Base-by-base conservation (phyloP, 2,329 filamentous ascomycete genomes). In the Xylaria multiplex region DNA sequence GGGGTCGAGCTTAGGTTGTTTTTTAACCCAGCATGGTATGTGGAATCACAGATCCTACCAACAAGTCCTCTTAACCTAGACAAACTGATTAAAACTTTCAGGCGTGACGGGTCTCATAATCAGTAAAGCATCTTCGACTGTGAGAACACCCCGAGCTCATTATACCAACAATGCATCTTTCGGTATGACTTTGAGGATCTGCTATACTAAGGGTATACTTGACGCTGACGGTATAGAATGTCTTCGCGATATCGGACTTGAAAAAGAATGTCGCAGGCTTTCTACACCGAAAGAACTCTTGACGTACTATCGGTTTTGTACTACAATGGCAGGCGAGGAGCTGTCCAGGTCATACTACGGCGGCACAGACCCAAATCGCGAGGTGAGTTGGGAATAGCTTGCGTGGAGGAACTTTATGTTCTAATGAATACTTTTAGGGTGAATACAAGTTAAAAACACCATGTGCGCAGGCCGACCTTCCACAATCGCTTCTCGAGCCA, bases 51-150 rank as follows among this genome's bases (percentile, higher is more conserved):
- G 27, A 5, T 27, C 5, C 27, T 27, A 27, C 27, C 27, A 27
- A 27, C 27, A 5, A 27, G 27, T 27, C 27, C 2, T 27, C 27
- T 5, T 27, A 27, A 24, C 11, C 14, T 24, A 19, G 2, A 43
- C 9, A 56, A 8, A 42, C 65, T 65, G 43, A 68, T 52, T 9
- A 4, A 9, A 48, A 45, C 24, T 40, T 35, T 49, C 19, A 68
- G 65, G 48, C 27, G 62, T 68, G 24, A 68, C 53, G 1, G 65
- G 65, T 6, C 65, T 68, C 40, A 65, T 68, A 24, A 62, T 68
- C 30, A 62, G 62, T 55, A 68, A 68, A 43, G 8, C 58, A 13
- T 65, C 62, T 19, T 65, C 62, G 40, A 68, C 65, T 35, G 65
- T 62, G n/a, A 50, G 42, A 45, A 68, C 65, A 30, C 62, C 65